A percentile compares a stretch with the other conserved stretches of the same genome.
These are phyloP conservation scores for Trypanosoma lewisi DNA, from an alignment of 208 protist genomes.

Conservation along the genomic window DNA sequence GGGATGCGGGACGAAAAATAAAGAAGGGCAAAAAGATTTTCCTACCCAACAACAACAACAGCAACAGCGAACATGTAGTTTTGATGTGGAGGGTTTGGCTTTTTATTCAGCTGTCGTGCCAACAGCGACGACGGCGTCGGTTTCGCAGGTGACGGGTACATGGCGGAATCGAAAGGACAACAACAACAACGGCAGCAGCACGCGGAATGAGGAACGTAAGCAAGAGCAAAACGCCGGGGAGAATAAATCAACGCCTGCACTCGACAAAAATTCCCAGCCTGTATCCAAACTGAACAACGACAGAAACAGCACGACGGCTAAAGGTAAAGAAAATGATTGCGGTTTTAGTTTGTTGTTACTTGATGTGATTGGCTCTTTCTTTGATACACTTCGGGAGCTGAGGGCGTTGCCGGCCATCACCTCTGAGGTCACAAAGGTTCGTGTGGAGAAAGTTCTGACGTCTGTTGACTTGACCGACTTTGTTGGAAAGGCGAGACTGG, in stretches of 20 bases:
- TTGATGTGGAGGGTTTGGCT: constrained; percentile 20
- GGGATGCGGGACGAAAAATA: constrained; percentile 36
- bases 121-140: constrained; percentile 12
- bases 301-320: neutral
- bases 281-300: neutral
- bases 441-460: constrained; percentile 62
- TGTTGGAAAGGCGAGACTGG: constrained; percentile 23
- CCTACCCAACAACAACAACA: too few species aligned
- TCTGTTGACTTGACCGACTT: constrained; percentile 58
- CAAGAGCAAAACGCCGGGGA: neutral
- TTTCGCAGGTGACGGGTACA: constrained; percentile 10
- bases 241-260: neutral
- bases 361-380: constrained; percentile 56
- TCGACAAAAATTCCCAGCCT: neutral
- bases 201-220: neutral
- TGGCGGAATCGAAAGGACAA: constrained; percentile 8
- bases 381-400: constrained; percentile 49
- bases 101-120: constrained; percentile 12
- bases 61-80: neutral
- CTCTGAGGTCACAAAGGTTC: constrained; percentile 56
- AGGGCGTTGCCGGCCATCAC: constrained; percentile 54
- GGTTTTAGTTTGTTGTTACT: constrained; percentile 35
- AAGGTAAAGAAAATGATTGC: neutral
- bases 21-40: neutral
- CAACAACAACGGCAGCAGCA: too few species aligned